phyloP scores from a whole-genome alignment of 2,329 filamentous ascomycete species.

The Penicillium brasilianum region DNA sequence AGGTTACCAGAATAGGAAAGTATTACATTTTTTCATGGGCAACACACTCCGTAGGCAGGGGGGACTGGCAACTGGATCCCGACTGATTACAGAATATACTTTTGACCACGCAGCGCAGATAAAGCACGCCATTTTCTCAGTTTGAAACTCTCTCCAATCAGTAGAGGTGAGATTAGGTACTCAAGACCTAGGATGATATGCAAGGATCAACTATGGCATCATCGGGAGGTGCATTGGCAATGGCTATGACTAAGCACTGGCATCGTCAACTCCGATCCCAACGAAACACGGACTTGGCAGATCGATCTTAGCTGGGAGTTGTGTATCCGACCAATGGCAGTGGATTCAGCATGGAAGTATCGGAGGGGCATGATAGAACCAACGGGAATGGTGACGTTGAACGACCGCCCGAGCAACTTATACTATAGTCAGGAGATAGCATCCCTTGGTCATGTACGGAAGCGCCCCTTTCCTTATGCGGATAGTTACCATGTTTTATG shows the following conservation, averaged over 20 bases:
- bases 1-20: too few relatives aligned
- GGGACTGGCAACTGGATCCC: too few relatives aligned
- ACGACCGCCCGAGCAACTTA: neutral
- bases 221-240: neutral
- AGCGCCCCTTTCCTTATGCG: neutral
- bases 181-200: neutral
- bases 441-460: neutral
- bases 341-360: neutral
- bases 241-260: neutral
- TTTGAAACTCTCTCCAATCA: neutral
- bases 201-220: neutral
- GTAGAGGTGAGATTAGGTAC: neutral
- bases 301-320: neutral
- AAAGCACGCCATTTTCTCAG: neutral
- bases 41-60: too few relatives aligned
- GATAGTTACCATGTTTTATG: neutral
- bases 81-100: too few relatives aligned
- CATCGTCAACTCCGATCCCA: neutral
- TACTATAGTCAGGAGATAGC: neutral
- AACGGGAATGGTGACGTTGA: neutral
- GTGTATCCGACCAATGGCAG: neutral
- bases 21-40: too few relatives aligned
- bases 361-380: neutral
- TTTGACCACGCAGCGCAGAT: neutral
- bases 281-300: neutral